A percentile compares a stretch with the other conserved stretches of the same genome.
These are phyloP conservation scores for Colletotrichum destructivum DNA, from an alignment of 2,329 filamentous ascomycete genomes.

Conservation along the genomic window DNA sequence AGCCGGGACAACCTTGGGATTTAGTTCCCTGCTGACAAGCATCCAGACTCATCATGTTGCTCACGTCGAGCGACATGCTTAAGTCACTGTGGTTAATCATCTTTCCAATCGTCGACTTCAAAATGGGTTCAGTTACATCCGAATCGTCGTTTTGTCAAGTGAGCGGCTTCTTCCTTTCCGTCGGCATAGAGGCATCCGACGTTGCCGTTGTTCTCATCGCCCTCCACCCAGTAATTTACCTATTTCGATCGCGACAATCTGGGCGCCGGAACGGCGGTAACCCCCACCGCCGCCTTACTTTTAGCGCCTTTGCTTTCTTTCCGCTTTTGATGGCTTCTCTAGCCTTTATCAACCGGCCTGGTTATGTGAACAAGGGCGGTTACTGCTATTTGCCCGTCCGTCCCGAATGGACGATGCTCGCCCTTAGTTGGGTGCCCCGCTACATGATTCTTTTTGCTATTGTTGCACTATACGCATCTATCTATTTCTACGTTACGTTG, in stretches of 20 bases:
- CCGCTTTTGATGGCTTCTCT: constrained; percentile 74
- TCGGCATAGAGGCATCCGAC: constrained; percentile 80
- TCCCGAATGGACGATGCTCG: constrained; percentile 78
- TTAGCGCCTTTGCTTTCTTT: constrained; percentile 70
- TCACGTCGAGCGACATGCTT: constrained; percentile 80
- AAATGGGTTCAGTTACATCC: constrained; percentile 64
- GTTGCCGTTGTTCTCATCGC: constrained; percentile 83
- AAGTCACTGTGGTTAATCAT: constrained; percentile 79
- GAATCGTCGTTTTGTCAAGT: constrained; percentile 74
- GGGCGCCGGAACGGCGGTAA: constrained; percentile 76
- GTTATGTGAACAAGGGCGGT: constrained; percentile 74
- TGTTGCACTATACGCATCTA: constrained; percentile 74
- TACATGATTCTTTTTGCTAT: constrained; percentile 78
- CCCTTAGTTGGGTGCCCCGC: constrained; percentile 80
- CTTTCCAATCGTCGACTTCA: constrained; percentile 73
- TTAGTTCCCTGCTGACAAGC: neutral
- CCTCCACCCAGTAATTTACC: constrained; percentile 79
- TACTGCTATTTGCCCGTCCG: constrained; percentile 79
- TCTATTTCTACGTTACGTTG: constrained; percentile 77
- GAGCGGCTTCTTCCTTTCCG: constrained; percentile 76
- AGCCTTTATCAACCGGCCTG: constrained; percentile 72
- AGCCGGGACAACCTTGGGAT: constrained; percentile 43
- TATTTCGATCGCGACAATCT: constrained; percentile 69
- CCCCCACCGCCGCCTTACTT: constrained; percentile 74
- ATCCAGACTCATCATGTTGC: constrained; percentile 78